phyloP scores from a whole-genome alignment of 1,284 basidiomycete genomes.

The Ceratobasidium sp. region DNA sequence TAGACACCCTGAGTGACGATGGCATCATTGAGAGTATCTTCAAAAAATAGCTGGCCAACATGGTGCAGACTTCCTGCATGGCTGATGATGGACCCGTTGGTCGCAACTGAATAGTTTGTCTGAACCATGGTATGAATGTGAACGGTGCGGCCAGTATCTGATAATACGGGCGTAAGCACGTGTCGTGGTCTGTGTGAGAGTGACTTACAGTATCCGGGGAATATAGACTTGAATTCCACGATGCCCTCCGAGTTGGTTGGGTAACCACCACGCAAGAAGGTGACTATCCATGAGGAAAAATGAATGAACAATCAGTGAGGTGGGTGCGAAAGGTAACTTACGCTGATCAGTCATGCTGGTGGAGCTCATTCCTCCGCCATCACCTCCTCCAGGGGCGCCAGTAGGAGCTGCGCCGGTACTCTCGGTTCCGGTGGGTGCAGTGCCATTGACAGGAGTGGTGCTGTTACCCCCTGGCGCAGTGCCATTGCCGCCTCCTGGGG shows the following conservation, averaged over 20 bases:
- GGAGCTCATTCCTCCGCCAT: conserved; percentile 13
- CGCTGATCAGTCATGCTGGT: conserved; percentile 40
- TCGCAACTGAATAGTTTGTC: conserved; percentile 45
- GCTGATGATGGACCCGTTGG: conserved; percentile 52
- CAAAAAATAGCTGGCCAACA: conserved; percentile 71
- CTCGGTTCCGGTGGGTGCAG: not conserved
- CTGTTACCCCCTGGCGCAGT: not conserved
- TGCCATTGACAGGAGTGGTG: too few relatives aligned
- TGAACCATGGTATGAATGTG: conserved; percentile 50
- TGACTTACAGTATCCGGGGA: conserved; percentile 61
- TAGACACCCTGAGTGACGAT: conserved; percentile 48
- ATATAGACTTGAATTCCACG: conserved; percentile 69
- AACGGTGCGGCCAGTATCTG: conserved; percentile 55
- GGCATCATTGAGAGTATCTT: conserved; percentile 60
- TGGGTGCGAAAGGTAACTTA: conserved; percentile 43
- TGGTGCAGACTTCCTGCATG: conserved; percentile 57
- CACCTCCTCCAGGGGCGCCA: conserved; percentile 7
- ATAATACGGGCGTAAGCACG: conserved; percentile 50
- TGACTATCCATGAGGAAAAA: conserved; percentile 43
- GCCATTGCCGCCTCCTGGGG: conserved; percentile 12
- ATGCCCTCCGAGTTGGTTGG: conserved; percentile 71
- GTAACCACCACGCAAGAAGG: conserved; percentile 70
- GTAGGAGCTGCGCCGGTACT: conserved; percentile 5
- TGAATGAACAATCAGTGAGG: not conserved
- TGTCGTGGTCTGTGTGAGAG: conserved; percentile 44